A percentile compares a stretch with the other conserved stretches of the same genome.
Conservation (phyloP, 441 rosid species). For the Raphanus hybrid region DNA sequence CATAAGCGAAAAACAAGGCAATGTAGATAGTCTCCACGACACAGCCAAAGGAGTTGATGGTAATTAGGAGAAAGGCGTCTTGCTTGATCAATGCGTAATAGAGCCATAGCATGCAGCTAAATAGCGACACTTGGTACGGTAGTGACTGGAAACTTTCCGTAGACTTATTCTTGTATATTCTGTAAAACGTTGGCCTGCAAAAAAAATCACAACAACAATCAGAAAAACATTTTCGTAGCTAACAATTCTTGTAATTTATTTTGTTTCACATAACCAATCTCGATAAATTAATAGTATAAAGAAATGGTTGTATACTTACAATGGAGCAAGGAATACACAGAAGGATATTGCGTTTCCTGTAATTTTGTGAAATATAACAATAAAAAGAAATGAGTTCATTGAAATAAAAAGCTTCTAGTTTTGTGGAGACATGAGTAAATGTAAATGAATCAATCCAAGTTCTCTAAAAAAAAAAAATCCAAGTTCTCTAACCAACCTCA, state of each 20-base stretch:
- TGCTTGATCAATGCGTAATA: constrained; percentile 69
- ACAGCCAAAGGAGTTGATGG: constrained; percentile 85
- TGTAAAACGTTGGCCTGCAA: constrained; percentile 74
- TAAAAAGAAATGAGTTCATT: constrained; percentile 4
- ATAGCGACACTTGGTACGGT: constrained; percentile 82
- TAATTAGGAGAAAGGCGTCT: constrained; percentile 65
- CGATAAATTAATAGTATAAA: background rate
- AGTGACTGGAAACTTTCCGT: constrained; percentile 78
- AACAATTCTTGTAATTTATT: background rate
- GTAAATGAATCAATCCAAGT: constrained; percentile 13
- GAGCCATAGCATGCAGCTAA: constrained; percentile 89
- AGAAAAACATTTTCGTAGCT: background rate
- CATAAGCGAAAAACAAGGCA: constrained; percentile 58
- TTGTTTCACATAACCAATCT: background rate
- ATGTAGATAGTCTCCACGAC: constrained; percentile 71
- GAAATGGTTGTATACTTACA: constrained; percentile 48
- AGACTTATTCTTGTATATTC: constrained; percentile 70
- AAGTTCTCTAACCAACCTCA: constrained; percentile 27
- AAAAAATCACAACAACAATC: background rate
- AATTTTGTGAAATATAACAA: constrained; percentile 10
- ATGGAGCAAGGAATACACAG: constrained; percentile 79
- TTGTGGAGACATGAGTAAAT: background rate
- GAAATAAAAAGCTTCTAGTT: constrained; percentile 23
- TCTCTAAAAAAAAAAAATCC: constrained; percentile 9
- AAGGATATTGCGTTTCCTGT: constrained; percentile 80